These are phyloP conservation scores for Cicer bijugum DNA, from an alignment of 306 rosid genomes.

Conservation along the genomic window DNA sequence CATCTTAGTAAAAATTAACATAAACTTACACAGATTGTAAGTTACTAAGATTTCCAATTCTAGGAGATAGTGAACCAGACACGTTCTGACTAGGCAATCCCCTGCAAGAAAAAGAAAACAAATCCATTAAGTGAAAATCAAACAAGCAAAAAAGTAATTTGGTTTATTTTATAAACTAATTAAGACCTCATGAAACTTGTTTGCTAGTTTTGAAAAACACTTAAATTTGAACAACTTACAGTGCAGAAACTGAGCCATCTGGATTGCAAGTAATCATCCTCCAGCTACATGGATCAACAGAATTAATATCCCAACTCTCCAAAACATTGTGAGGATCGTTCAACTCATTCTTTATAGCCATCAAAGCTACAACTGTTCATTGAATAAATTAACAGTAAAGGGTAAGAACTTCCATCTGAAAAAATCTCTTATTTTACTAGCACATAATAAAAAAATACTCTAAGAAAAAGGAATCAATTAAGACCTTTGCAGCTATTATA, in stretches of 20 bases:
- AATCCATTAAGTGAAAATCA: slow-evolving; percentile 23
- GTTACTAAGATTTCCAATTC: slow-evolving; percentile 80
- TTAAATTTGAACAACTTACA: slow-evolving; percentile 62
- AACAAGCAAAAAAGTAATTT: slow-evolving; percentile 29
- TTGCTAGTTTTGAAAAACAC: slow-evolving; percentile 11
- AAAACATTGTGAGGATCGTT: slow-evolving; percentile 88
- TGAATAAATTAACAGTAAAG: slow-evolving; percentile 37
- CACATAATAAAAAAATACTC: not conserved
- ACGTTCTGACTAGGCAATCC: slow-evolving; percentile 97
- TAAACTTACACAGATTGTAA: slow-evolving; percentile 86
- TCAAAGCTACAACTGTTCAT: slow-evolving; percentile 82
- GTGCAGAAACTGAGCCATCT: slow-evolving; percentile 89
- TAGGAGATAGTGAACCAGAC: slow-evolving; percentile 85
- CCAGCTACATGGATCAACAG: slow-evolving; percentile 99
- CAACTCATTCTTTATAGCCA: slow-evolving; percentile 74
- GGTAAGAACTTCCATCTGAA: slow-evolving; percentile 30
- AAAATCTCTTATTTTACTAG: slow-evolving; percentile 24
- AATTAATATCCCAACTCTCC: slow-evolving; percentile 91
- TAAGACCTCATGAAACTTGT: slow-evolving; percentile 30
- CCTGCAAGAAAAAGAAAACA: slow-evolving; percentile 51
- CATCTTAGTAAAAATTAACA: slow-evolving; percentile 28
- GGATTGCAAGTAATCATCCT: slow-evolving; percentile 90
- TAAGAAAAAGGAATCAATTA: slow-evolving; percentile 35
- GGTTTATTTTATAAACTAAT: not conserved
- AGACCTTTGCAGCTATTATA: slow-evolving; percentile 25